phyloP scores from a whole-genome alignment of 176 grass and related monocot species.

The Urochloa ruziziensis region DNA sequence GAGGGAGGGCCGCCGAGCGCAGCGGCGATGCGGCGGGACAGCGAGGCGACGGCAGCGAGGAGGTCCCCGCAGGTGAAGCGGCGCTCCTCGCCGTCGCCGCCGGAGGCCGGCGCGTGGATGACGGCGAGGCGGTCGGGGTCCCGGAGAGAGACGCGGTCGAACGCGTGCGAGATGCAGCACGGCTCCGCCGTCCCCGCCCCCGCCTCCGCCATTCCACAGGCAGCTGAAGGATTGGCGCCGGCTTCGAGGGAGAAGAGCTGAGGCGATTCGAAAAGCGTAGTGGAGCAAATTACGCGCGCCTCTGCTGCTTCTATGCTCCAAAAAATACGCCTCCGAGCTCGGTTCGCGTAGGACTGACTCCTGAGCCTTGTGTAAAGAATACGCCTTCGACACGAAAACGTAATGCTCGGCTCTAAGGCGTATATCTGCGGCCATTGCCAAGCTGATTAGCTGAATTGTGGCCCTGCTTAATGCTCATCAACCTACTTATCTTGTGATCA shows the following conservation, averaged over 20 bases:
- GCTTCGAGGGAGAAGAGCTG: background rate
- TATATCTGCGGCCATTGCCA: too few species aligned
- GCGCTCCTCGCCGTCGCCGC: slow-evolving; percentile 16
- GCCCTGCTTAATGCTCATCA: too few species aligned
- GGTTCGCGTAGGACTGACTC: background rate
- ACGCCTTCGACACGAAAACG: background rate
- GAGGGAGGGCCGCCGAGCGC: background rate
- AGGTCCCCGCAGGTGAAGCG: slow-evolving; percentile 52
- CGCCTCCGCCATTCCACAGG: slow-evolving; percentile 9
- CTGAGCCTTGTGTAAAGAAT: background rate
- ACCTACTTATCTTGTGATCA: too few species aligned
- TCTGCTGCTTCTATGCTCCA: background rate
- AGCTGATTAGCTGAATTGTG: too few species aligned
- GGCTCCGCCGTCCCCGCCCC: slow-evolving; percentile 5
- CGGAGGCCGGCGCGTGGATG: slow-evolving; percentile 30
- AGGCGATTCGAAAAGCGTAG: background rate
- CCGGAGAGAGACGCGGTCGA: slow-evolving; percentile 36
- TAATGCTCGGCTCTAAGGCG: too few species aligned
- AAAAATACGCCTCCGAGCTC: background rate
- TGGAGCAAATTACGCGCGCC: background rate
- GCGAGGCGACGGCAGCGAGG: slow-evolving; percentile 39
- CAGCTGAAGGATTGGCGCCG: background rate
- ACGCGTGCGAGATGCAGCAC: slow-evolving; percentile 82
- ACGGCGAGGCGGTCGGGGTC: slow-evolving; percentile 23
- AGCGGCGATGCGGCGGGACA: slow-evolving; percentile 44